Base-by-base conservation (phyloP, 768 basidiomycete genomes). In the Glaciozyma martinii region DNA sequence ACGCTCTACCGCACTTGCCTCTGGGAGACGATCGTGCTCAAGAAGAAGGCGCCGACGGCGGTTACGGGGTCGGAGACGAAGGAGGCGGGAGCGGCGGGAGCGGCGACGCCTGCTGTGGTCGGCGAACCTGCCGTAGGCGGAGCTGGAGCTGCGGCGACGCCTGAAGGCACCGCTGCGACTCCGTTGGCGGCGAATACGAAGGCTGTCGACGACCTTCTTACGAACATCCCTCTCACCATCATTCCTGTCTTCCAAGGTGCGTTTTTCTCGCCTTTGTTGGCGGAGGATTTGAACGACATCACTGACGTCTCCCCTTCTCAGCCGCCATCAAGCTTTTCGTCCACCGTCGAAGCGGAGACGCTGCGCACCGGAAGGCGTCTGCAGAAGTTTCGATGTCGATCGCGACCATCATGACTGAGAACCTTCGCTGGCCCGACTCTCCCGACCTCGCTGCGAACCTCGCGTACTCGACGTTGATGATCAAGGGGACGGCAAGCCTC, bases 191-290 rank as follows among this genome's bases (percentile, higher is more conserved):
- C 81, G 67, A 92, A 92, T 74, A 84, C 85, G 16, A 82, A 82
- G 73, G 85, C 86, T 5, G 78, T 92, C 44, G 88, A 86, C 74
- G 88, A 91, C 71, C 78, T 93, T 49, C 85, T 87, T 1, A 85
- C 85, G 66, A 86, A 88, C 32, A 80, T 92, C 57, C 89, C 90
- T 0, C 83, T 81, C 43, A 81, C 85, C 3, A 77, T 92, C 63
- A 82, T 85, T 3, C 88, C 90, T 1, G 87, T 95, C 76, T 89
- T 91, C 77, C 89, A 90, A 81, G 84, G 91, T 68, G 44, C 7
- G 66, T 61, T 23, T 1, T 37, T 33, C n/a, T n/a, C n/a, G n/a
- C n/a, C 5, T 40, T 37, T 90, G 76, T 63, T 79, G 75, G 12
- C 7, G n/a, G 56, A 32, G 29, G 21, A 27, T 19, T 21, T 42